Evolutionary conservation across 2,329 filamentous ascomycete species (phyloP), one percentile per base, ranked within the genome.

Genomic region (Botrytis deweyae): DNA sequence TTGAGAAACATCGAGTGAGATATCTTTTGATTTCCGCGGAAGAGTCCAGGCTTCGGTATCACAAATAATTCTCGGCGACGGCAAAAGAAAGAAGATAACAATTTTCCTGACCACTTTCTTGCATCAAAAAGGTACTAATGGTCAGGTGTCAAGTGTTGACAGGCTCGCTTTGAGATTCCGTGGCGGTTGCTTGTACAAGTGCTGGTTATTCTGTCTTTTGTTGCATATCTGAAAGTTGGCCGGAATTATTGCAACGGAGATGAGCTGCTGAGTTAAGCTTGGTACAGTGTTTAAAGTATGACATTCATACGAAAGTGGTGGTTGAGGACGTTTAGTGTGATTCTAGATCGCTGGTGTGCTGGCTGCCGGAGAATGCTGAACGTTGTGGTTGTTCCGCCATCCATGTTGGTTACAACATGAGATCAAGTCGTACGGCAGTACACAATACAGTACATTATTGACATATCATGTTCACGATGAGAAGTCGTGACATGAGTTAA

Each of bases 151-250:
- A 42, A 44, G 14, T 61, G 29, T 40, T 22, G 52, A 44, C 33
- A n/a, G 38, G 33, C 38, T 36, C 22, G 18, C 33, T 40, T 38
- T 33, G 16, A 63, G 12, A 63, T 63, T 14, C n/a, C 55, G 29
- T 66, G 49, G 52, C 49, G 38, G 42, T 33, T 69, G 49, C 38
- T 69, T 49, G 55, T 59, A 36, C 52, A 29, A 40, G 65, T 68
- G 52, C 42, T 72, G 63, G 55, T 25, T 42, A 18, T 29, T 40
- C 44, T 29, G 25, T 29, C 14, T 46, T 72, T 72, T 72, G 63
- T 72, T 72, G 71, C 71, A 69, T 49, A 33, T 72, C 71, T 72
- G 29, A 40, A 49, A 69, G 52, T 59, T 72, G 63, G 63, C 63
- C 71, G 71, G 63, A 72, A 58, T 55, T 72, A 36, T 67, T 55